Conservation (phyloP, 768 basidiomycete species). For the Boletus sp. region DNA sequence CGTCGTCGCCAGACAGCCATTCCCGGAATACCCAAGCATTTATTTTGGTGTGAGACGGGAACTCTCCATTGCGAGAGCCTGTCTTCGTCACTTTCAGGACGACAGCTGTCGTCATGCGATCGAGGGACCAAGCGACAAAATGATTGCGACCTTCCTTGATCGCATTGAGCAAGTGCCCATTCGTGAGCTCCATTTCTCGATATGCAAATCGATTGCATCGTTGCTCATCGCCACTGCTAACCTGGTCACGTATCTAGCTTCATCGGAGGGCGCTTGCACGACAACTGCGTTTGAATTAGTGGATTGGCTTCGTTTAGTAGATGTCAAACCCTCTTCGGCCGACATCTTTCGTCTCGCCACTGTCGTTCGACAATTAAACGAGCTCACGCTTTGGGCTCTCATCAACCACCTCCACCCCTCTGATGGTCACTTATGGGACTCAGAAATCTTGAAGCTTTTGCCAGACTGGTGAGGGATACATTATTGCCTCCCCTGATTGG, state of each 20-base stretch:
- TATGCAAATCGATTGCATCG: not conserved
- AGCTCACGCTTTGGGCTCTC: constrained; percentile 42
- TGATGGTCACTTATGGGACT: constrained; percentile 42
- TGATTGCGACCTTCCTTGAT: constrained; percentile 44
- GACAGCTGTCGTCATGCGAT: not conserved
- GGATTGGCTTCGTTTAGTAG: constrained; percentile 59
- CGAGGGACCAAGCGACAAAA: not conserved
- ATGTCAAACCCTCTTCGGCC: constrained; percentile 29
- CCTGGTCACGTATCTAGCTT: constrained; percentile 34
- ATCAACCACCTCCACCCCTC: constrained; percentile 44
- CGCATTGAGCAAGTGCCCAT: constrained; percentile 41
- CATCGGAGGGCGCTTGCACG: constrained; percentile 33
- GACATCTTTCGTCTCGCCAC: constrained; percentile 43
- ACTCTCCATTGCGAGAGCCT: constrained; percentile 38
- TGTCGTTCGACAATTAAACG: constrained; percentile 42
- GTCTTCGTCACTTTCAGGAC: constrained; percentile 33
- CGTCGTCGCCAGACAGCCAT: constrained; percentile 30
- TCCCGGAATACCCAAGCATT: constrained; percentile 35
- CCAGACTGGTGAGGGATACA: constrained; percentile 28
- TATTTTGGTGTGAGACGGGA: constrained; percentile 46
- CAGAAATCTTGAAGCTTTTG: constrained; percentile 14
- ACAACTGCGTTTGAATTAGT: constrained; percentile 53
- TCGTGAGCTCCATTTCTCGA: constrained; percentile 39
- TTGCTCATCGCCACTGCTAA: not conserved
- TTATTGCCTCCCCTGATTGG: not conserved